A percentile compares a stretch with the other conserved stretches of the same genome.
Evolutionary conservation across 495 filamentous ascomycete species (phyloP).

Genomic region (Daldinia concentrica): DNA sequence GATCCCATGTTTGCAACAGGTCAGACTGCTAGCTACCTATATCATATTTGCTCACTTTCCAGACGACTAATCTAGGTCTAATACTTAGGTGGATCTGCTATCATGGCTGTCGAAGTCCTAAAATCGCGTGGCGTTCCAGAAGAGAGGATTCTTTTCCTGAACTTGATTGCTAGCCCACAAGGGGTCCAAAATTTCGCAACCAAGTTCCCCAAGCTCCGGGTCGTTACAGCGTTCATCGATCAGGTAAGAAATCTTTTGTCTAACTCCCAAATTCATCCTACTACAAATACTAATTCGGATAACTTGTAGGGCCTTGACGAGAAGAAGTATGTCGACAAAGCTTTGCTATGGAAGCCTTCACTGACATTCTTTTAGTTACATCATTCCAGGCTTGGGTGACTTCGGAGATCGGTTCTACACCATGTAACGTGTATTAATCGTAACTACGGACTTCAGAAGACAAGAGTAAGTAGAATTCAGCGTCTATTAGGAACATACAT

Average conservation of each 20-base stretch:
- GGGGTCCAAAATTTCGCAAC: conserved; percentile 90
- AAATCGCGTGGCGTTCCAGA: conserved; percentile 91
- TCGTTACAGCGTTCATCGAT: conserved; percentile 97
- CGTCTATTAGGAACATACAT: background rate
- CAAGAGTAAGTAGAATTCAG: conserved; percentile 17
- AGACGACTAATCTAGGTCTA: conserved; percentile 16
- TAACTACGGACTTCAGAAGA: conserved; percentile 35
- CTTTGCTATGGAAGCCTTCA: conserved; percentile 7
- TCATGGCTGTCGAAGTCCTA: conserved; percentile 93
- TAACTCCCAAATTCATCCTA: background rate
- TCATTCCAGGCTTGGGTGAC: conserved; percentile 93
- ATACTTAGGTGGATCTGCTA: conserved; percentile 85
- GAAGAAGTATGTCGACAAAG: conserved; percentile 78
- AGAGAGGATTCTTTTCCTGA: conserved; percentile 93
- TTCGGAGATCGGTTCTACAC: conserved; percentile 98
- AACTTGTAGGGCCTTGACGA: conserved; percentile 77
- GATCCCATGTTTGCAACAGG: conserved; percentile 99
- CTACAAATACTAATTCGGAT: conserved; percentile 39
- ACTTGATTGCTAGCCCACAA: conserved; percentile 93
- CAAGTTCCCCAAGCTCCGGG: conserved; percentile 88
- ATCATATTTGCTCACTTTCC: conserved; percentile 24
- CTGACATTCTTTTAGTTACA: conserved; percentile 73
- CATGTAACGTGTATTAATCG: conserved; percentile 62
- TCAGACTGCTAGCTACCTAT: conserved; percentile 49
- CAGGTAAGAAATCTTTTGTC: conserved; percentile 53